Conservation (phyloP, 306 rosid species). For the Rubus idaeus region DNA sequence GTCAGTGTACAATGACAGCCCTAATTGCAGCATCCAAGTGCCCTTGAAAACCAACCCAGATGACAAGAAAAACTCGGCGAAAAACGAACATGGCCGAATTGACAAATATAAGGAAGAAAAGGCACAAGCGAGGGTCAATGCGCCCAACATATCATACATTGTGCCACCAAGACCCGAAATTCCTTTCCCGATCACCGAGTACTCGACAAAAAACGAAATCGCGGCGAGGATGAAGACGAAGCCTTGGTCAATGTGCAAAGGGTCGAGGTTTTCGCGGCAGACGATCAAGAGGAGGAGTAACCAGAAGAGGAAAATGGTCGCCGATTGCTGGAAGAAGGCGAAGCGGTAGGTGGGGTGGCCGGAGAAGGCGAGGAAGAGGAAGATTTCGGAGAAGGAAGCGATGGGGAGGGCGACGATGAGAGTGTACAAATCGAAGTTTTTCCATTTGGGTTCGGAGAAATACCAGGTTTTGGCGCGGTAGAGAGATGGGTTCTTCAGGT, state of each 20-base stretch:
- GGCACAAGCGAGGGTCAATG: conserved; percentile 62
- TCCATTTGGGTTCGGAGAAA: conserved; percentile 70
- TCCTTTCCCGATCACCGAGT: conserved; percentile 51
- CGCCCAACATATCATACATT: conserved; percentile 54
- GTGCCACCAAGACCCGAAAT: conserved; percentile 52
- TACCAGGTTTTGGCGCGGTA: conserved; percentile 79
- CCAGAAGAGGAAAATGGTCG: conserved; percentile 63
- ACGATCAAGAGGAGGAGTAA: conserved; percentile 46
- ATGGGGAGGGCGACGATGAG: conserved; percentile 67
- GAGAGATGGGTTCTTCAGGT: conserved; percentile 66
- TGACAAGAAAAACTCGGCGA: conserved; percentile 72
- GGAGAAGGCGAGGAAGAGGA: conserved; percentile 60
- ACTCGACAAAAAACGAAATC: conserved; percentile 34
- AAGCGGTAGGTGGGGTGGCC: conserved; percentile 65
- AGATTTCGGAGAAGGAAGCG: conserved; percentile 63
- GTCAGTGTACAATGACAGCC: conserved; percentile 71
- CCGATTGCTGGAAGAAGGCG: conserved; percentile 65
- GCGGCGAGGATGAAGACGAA: conserved; percentile 40
- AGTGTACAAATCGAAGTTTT: conserved; percentile 59
- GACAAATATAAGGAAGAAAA: conserved; percentile 60
- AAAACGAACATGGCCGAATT: conserved; percentile 55
- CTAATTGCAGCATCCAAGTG: conserved; percentile 76
- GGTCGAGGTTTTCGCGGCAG: conserved; percentile 38
- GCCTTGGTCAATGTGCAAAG: conserved; percentile 36
- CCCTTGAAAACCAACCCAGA: conserved; percentile 74